Evolutionary conservation across 768 basidiomycete genomes (phyloP).

Genomic region (Sistotremastrum suecicum): DNA sequence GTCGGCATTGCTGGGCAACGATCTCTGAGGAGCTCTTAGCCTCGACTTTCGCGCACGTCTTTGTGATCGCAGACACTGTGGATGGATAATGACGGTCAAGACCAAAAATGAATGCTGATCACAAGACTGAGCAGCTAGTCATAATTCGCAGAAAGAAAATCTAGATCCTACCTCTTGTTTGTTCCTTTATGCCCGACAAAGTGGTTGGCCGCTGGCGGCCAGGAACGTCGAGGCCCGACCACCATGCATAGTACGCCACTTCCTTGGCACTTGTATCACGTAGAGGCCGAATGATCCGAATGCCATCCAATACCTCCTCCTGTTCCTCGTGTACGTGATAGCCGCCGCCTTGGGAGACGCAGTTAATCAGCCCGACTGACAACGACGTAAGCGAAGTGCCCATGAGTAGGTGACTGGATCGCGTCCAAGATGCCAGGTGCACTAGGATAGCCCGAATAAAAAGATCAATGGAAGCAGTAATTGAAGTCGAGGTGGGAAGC

Average conservation of each 20-base stretch:
- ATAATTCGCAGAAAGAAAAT: background rate
- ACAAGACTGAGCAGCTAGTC: background rate
- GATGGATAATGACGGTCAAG: slow-evolving; percentile 76
- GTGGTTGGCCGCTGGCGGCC: slow-evolving; percentile 35
- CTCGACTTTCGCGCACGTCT: slow-evolving; percentile 65
- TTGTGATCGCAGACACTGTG: slow-evolving; percentile 71
- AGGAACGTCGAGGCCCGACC: slow-evolving; percentile 40
- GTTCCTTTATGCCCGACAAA: slow-evolving; percentile 33
- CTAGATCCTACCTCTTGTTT: slow-evolving; percentile 49
- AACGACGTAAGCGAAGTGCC: slow-evolving; percentile 71
- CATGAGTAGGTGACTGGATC: slow-evolving; percentile 63
- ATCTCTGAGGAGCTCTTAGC: slow-evolving; percentile 27
- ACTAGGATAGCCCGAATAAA: slow-evolving; percentile 58
- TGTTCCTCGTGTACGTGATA: slow-evolving; percentile 56
- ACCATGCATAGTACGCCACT: slow-evolving; percentile 66
- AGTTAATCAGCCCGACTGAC: slow-evolving; percentile 59
- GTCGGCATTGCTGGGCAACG: too few relatives aligned
- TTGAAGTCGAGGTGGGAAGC: slow-evolving; percentile 63
- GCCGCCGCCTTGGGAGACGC: slow-evolving; percentile 64
- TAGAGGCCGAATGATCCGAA: slow-evolving; percentile 53
- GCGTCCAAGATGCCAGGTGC: slow-evolving; percentile 41
- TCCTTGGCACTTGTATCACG: slow-evolving; percentile 68
- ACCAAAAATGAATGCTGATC: slow-evolving; percentile 62
- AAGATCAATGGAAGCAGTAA: slow-evolving; percentile 40
- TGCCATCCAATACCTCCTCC: slow-evolving; percentile 39